A percentile compares a stretch with the other conserved stretches of the same genome.
Conservation (phyloP, 352 stramenopile species). For the Globisporangium acanthophoron region DNA sequence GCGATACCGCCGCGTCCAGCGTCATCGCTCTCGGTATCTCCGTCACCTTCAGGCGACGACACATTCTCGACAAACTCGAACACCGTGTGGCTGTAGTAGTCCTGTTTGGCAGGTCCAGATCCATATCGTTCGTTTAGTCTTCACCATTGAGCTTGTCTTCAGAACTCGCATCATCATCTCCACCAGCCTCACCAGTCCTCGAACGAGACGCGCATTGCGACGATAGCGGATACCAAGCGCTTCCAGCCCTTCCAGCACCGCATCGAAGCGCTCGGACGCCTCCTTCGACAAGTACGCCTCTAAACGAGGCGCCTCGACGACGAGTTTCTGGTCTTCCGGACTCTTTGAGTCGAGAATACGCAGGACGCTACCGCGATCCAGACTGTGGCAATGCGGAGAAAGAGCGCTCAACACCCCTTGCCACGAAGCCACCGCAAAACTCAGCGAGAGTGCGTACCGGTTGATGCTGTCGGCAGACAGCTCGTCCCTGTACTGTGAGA, state of each 20-base stretch:
- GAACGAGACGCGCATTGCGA: conserved; percentile 69
- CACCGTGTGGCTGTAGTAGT: conserved; percentile 89
- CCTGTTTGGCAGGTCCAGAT: conserved; percentile 21
- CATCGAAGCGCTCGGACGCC: conserved; percentile 64
- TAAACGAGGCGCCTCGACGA: conserved; percentile 60
- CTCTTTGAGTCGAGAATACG: conserved; percentile 86
- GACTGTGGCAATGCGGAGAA: conserved; percentile 17
- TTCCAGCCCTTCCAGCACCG: conserved; percentile 48
- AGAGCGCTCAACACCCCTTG: neutral
- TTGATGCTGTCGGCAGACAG: conserved; percentile 73
- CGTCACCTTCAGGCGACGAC: conserved; percentile 2
- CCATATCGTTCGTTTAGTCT: neutral
- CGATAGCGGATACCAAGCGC: conserved; percentile 55
- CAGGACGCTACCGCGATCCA: conserved; percentile 79
- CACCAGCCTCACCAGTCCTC: conserved; percentile 51
- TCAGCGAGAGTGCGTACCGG: conserved; percentile 24
- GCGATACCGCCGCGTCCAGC: conserved; percentile 45
- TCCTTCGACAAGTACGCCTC: conserved; percentile 60
- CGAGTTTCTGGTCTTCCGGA: conserved; percentile 56
- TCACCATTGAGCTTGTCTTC: neutral
- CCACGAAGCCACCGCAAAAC: neutral
- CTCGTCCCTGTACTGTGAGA: conserved; percentile 51
- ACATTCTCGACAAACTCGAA: conserved; percentile 83
- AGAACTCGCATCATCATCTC: neutral
- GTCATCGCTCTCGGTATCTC: conserved; percentile 7